Percentiles rank a stretch among this genome's conserved stretches.
Conservation (phyloP, 225 moss, liverwort and hornwort species). For the Sphagnum tenellum region DNA sequence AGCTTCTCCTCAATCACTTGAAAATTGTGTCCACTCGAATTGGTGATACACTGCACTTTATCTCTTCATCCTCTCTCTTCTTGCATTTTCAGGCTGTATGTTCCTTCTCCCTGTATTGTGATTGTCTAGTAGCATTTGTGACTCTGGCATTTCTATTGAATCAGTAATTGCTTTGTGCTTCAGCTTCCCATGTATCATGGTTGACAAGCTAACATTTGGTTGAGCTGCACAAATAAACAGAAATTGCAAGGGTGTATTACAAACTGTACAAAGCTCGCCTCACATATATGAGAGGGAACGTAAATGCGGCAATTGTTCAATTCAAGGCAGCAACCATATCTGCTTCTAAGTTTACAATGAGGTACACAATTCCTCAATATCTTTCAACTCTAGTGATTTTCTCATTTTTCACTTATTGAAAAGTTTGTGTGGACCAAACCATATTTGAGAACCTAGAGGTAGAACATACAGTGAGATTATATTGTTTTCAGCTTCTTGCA, state of each 20-base stretch:
- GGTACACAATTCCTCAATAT: slow-evolving; percentile 9
- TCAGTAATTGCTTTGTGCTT: background rate
- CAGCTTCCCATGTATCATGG: background rate
- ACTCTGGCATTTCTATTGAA: background rate
- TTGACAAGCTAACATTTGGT: background rate
- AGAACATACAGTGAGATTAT: too few relatives aligned
- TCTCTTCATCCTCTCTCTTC: background rate
- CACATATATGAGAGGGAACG: slow-evolving; percentile 19
- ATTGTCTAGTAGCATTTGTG: too few relatives aligned
- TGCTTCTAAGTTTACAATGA: slow-evolving; percentile 29
- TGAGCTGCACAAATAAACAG: slow-evolving; percentile 11
- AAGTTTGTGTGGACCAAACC: too few relatives aligned
- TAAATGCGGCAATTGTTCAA: slow-evolving; percentile 4
- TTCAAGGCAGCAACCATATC: slow-evolving; percentile 29
- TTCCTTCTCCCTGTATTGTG: too few relatives aligned
- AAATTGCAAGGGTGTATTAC: slow-evolving; percentile 27
- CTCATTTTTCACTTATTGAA: background rate
- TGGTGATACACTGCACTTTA: slow-evolving; percentile 11
- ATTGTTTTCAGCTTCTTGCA: too few relatives aligned
- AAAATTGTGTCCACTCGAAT: slow-evolving; percentile 20
- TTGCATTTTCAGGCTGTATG: background rate
- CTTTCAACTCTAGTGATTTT: too few relatives aligned
- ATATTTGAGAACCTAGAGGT: too few relatives aligned
- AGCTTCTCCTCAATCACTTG: slow-evolving; percentile 24
- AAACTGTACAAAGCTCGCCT: slow-evolving; percentile 34